Percentiles rank a stretch among this genome's conserved stretches.
phyloP scores from a whole-genome alignment of 2,329 filamentous ascomycete genomes.

The Penicillium expansum region DNA sequence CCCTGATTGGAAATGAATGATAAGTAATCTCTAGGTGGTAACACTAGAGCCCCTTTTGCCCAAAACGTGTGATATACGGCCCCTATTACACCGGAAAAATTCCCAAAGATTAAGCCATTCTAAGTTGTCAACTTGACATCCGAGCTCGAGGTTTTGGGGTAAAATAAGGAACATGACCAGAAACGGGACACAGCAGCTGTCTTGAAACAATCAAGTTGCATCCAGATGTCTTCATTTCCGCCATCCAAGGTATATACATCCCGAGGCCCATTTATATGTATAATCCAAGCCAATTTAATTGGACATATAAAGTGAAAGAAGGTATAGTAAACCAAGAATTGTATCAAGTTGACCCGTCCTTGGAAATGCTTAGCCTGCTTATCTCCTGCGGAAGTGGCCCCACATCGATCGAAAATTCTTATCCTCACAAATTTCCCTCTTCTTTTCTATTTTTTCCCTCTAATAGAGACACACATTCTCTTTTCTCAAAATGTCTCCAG shows the following conservation, averaged over 20 bases:
- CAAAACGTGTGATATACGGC: too few species aligned
- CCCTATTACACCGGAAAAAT: too few species aligned
- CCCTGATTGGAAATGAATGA: too few species aligned
- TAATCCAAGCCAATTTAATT: background rate
- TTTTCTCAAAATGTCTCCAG: slow-evolving; percentile 6
- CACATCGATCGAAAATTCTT: slow-evolving; percentile 2
- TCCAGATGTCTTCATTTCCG: too few species aligned
- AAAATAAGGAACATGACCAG: too few species aligned
- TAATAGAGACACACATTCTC: background rate
- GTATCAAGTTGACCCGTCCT: background rate
- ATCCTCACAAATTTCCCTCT: background rate
- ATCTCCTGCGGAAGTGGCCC: background rate
- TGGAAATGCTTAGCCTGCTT: slow-evolving; percentile 3
- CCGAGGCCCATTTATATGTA: background rate
- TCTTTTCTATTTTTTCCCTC: background rate
- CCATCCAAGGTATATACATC: background rate
- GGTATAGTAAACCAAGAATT: background rate
- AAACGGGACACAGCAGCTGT: background rate
- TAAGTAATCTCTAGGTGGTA: too few species aligned
- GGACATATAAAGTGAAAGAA: background rate
- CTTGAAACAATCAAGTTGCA: background rate
- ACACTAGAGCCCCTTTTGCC: too few species aligned
- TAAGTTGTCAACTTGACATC: too few species aligned
- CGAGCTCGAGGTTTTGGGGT: too few species aligned
- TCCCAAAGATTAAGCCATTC: too few species aligned